phyloP scores from a whole-genome alignment of 352 stramenopile species.

The Pythium periplocum region DNA sequence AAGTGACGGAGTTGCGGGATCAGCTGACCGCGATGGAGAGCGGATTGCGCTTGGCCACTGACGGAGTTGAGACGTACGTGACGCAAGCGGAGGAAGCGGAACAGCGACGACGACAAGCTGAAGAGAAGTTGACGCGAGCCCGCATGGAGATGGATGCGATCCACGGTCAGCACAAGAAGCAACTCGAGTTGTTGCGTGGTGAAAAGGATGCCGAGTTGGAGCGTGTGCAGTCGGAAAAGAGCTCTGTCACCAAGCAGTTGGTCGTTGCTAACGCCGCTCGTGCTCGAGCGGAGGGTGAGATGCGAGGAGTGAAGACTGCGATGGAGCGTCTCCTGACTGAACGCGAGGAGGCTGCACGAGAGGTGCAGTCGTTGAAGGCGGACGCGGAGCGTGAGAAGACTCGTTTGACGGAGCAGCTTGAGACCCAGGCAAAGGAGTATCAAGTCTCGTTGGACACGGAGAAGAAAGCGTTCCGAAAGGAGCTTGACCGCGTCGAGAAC shows the following conservation, averaged over 20 bases:
- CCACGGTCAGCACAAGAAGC: constrained; percentile 23
- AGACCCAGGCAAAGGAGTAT: constrained; percentile 23
- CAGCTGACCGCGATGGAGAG: constrained; percentile 51
- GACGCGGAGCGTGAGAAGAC: constrained; percentile 46
- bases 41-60: constrained; percentile 61
- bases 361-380: constrained; percentile 24
- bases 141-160: constrained; percentile 44
- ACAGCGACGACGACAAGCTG: constrained; percentile 37
- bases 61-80: constrained; percentile 61
- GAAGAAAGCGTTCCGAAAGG: constrained; percentile 36
- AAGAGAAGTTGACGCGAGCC: constrained; percentile 43
- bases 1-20: constrained; percentile 57
- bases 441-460: constrained; percentile 27
- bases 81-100: constrained; percentile 53
- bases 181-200: constrained; percentile 20
- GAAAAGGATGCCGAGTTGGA: constrained; percentile 28
- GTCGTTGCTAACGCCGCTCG: constrained; percentile 63
- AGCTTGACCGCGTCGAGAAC: constrained; percentile 62
- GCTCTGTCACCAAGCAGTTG: constrained; percentile 63
- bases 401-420: constrained; percentile 24
- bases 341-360: constrained; percentile 39
- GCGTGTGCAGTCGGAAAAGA: constrained; percentile 57
- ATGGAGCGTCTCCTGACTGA: constrained; percentile 40
- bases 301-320: constrained; percentile 45
- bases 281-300: constrained; percentile 32